These are phyloP conservation scores for Ustilago nuda DNA, from an alignment of 1,284 basidiomycete genomes.

Conservation along the genomic window DNA sequence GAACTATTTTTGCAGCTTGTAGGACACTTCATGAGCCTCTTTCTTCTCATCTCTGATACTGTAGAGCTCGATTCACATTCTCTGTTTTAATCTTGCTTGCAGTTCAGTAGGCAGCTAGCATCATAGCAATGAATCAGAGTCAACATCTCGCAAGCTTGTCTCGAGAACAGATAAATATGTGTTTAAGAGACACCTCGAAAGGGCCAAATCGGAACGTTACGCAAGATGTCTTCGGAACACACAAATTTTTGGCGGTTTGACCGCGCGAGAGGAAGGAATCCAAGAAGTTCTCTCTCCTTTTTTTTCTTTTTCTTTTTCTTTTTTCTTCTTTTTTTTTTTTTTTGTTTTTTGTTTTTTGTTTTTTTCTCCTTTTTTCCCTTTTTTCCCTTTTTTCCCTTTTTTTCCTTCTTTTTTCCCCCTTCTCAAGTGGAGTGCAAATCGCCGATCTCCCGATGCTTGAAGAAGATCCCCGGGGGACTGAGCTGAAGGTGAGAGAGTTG, in stretches of 20 bases:
- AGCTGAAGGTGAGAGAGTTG: slow-evolving; percentile 11
- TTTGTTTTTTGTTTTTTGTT: too few species aligned
- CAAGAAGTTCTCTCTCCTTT: slow-evolving; percentile 10
- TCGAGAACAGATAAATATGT: neutral
- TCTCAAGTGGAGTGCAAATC: slow-evolving; percentile 7
- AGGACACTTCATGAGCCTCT: neutral
- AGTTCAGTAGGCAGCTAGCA: neutral
- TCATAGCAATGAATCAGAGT: neutral
- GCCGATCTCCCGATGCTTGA: slow-evolving; percentile 4
- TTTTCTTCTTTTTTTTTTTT: too few species aligned
- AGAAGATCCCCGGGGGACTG: neutral
- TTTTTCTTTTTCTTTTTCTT: too few species aligned
- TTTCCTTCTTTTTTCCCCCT: neutral
- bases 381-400: too few species aligned
- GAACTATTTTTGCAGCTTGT: slow-evolving; percentile 32
- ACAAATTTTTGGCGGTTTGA: slow-evolving; percentile 28
- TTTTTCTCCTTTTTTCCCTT: neutral
- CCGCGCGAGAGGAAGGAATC: slow-evolving; percentile 29
- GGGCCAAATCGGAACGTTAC: slow-evolving; percentile 21
- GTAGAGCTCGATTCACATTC: neutral
- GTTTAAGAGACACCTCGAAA: neutral
- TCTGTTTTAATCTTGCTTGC: neutral
- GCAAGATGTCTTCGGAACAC: slow-evolving; percentile 9
- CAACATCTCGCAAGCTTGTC: neutral
- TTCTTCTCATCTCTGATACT: neutral